Percentiles rank a stretch among this genome's conserved stretches.
Evolutionary conservation across 2,329 filamentous ascomycete genomes (phyloP).

Genomic region (Phyllachora maydis): DNA sequence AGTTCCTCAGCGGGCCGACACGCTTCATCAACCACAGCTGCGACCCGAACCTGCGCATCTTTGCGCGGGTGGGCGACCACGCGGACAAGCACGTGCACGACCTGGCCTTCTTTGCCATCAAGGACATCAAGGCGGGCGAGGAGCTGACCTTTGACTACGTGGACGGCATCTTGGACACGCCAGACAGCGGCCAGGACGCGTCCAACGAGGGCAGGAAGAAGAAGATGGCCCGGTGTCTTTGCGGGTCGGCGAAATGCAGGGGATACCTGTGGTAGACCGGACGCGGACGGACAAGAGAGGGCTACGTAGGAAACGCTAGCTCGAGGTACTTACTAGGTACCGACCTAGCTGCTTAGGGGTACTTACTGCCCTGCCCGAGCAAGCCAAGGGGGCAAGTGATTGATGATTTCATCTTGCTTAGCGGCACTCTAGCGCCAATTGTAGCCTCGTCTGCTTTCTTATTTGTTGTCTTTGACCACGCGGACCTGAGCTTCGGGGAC

Average conservation of each 20-base stretch:
- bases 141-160: constrained; percentile 71
- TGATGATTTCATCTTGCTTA: too few species aligned
- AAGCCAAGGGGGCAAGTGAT: too few species aligned
- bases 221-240: constrained; percentile 38
- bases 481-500: too few species aligned
- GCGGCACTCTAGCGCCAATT: too few species aligned
- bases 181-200: constrained; percentile 26
- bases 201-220: constrained; percentile 22
- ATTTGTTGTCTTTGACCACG: too few species aligned
- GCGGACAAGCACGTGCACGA: constrained; percentile 57
- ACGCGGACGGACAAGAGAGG: too few species aligned
- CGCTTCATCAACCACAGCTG: constrained; percentile 74
- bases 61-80: constrained; percentile 59
- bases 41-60: constrained; percentile 59
- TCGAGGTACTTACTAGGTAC: too few species aligned
- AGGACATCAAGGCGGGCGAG: constrained; percentile 40
- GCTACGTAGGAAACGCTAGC: too few species aligned
- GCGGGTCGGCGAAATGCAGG: constrained; percentile 44
- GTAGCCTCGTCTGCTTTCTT: too few species aligned
- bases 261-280: constrained; percentile 38
- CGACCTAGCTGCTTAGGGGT: too few species aligned
- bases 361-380: too few species aligned
- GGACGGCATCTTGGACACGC: constrained; percentile 34
- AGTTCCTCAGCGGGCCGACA: constrained; percentile 58
- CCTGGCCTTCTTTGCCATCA: constrained; percentile 53